Evolutionary conservation across 108 stramenopile genomes (phyloP), one percentile per base, ranked within the genome.

Genomic region (Aurantiochytrium sp.): DNA sequence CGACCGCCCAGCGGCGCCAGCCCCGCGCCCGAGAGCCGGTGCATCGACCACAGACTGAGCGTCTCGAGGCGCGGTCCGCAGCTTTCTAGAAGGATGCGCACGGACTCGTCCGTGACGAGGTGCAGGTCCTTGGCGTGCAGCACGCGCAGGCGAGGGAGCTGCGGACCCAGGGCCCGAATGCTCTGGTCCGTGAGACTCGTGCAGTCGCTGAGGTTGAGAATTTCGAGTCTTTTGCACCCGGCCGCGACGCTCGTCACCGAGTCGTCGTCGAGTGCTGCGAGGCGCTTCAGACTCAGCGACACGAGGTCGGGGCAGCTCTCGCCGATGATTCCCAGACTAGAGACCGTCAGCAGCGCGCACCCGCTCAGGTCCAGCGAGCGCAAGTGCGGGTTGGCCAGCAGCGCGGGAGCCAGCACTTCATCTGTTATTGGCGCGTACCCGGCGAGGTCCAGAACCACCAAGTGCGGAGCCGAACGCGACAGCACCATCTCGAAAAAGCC

Each of bases 181-280:
- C 42, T 48, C 27, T 12, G 1, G 73, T 81, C 73, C 39, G 73
- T 81, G 21, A 81, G 73, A 27, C 32, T 41, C 6, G 12, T 48
- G 24, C 73, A 81, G 73, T 81, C 94, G 37, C 97, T 96, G 87
- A 94, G 96, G 86, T 98, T 96, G 54, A 95, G 92, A 4, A 97
- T 87, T 22, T 96, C 95, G 54, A 94, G 91, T 22, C 96, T 93
- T 8, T 95, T 96, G 4, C 95, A 96, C 86, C 92, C 92, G 86
- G 94, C 93, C 17, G 93, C 87, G 4, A 93, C 94, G 31, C 96
- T 96, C 42, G 89, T 91, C 87, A 92, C 93, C 19, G 95, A 92
- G 54, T 95, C 95, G n/a, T 93, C 91, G 10, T 94, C 94, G 48
- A 96, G 90, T 86, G 95, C 95, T 87, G 93, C 89, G 42, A 96